phyloP scores from a whole-genome alignment of 108 stramenopile genomes.

The Hondaea fermentalgiana region DNA sequence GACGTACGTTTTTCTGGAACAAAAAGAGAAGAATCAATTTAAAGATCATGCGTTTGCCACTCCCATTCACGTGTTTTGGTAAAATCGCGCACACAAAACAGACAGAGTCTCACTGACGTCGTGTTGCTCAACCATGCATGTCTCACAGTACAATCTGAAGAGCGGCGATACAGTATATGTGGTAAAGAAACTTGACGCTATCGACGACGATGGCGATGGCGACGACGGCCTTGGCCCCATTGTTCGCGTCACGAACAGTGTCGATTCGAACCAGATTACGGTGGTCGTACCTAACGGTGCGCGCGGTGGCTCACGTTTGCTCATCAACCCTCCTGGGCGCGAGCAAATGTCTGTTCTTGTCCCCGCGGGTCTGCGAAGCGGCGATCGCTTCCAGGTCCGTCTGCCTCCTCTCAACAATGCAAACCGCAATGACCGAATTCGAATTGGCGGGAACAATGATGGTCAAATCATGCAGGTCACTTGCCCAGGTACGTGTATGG shows the following conservation, averaged over 20 bases:
- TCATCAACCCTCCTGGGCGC: conserved; percentile 10
- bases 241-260: neutral
- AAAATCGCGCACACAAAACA: no score
- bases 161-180: neutral
- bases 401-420: neutral
- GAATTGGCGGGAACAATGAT: neutral
- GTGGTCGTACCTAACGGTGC: neutral
- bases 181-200: neutral
- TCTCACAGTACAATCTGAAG: neutral
- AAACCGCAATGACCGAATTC: neutral
- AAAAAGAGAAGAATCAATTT: no score
- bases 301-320: neutral
- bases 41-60: no score
- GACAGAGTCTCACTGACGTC: no score
- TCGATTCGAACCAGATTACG: neutral
- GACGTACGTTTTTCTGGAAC: neutral
- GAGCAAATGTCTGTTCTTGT: conserved; percentile 3
- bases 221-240: neutral
- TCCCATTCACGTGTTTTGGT: no score
- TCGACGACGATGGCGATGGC: conserved; percentile 6
- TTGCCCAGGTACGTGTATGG: neutral
- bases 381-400: neutral
- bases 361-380: neutral
- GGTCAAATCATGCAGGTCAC: neutral
- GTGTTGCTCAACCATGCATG: neutral